Evolutionary conservation across 768 basidiomycete species (phyloP).

Genomic region (Lactarius quietus): DNA sequence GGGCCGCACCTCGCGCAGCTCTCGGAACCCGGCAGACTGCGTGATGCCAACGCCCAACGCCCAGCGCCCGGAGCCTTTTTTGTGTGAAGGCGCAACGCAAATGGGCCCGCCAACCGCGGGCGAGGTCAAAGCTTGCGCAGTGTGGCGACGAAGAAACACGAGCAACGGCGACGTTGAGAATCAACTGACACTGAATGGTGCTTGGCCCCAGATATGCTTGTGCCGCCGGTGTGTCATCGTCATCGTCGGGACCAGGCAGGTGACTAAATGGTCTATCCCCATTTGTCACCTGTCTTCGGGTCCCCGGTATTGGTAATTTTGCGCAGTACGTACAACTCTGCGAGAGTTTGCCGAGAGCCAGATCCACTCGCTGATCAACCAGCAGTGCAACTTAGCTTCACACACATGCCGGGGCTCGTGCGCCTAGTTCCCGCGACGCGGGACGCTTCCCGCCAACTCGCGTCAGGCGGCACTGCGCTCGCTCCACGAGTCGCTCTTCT

Average conservation of each 20-base stretch:
- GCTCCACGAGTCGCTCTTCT: neutral
- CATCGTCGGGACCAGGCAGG: conserved; percentile 1
- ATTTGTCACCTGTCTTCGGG: conserved; percentile 17
- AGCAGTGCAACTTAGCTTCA: neutral
- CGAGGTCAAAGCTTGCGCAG: conserved; percentile 1
- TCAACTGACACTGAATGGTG: neutral
- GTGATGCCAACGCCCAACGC: conserved; percentile 8
- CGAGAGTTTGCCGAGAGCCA: conserved; percentile 16
- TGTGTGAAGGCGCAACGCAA: neutral
- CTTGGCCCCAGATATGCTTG: neutral
- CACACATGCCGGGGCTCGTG: conserved; percentile 1
- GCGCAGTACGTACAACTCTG: conserved; percentile 10
- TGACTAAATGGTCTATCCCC: conserved; percentile 6
- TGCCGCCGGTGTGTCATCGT: conserved; percentile 4
- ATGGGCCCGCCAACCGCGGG: conserved; percentile 4
- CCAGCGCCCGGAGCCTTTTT: conserved; percentile 9
- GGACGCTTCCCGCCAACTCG: neutral
- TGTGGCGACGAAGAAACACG: conserved; percentile 2
- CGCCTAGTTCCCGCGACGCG: conserved; percentile 11
- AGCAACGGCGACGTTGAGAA: neutral
- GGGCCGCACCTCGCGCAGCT: conserved; percentile 3
- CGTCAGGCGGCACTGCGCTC: neutral
- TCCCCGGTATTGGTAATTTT: neutral
- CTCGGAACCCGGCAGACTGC: conserved; percentile 4
- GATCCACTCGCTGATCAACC: conserved; percentile 16